These are phyloP conservation scores for Linnemannia elongata DNA, from an alignment of 192 early-diverging fungal genomes.

Conservation along the genomic window DNA sequence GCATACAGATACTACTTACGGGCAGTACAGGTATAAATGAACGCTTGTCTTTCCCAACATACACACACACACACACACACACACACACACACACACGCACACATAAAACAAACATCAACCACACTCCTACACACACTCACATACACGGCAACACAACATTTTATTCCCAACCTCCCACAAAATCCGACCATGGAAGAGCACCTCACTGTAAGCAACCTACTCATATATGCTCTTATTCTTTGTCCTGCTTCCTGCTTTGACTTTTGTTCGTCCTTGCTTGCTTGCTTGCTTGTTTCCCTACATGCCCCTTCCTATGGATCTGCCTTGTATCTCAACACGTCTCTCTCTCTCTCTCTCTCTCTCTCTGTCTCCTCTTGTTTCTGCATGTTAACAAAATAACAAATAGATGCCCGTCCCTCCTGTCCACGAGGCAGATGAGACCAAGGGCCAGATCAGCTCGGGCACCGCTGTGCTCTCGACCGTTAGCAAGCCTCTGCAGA, in stretches of 20 bases:
- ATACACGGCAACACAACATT: neutral
- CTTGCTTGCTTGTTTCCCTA: neutral
- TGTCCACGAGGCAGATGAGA: neutral
- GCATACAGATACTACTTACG: no score
- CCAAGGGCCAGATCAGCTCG: constrained; percentile 25
- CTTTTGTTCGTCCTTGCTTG: no score
- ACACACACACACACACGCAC: no score
- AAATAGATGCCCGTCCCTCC: constrained; percentile 13
- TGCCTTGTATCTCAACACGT: neutral
- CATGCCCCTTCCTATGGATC: neutral
- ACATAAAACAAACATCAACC: neutral
- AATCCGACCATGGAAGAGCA: constrained; percentile 23
- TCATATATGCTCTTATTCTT: neutral
- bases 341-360: no score
- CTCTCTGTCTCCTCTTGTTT: no score
- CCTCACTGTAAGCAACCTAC: constrained; percentile 1
- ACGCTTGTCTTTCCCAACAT: no score
- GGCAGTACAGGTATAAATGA: neutral
- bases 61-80: neutral
- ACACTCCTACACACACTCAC: neutral
- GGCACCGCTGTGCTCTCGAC: neutral
- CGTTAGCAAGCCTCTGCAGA: constrained; percentile 32
- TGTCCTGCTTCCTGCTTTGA: neutral
- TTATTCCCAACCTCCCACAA: neutral
- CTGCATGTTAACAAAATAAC: neutral